Base-by-base conservation (phyloP, 225 moss, liverwort and hornwort genomes). In the Physcomitrellopsis africana region DNA sequence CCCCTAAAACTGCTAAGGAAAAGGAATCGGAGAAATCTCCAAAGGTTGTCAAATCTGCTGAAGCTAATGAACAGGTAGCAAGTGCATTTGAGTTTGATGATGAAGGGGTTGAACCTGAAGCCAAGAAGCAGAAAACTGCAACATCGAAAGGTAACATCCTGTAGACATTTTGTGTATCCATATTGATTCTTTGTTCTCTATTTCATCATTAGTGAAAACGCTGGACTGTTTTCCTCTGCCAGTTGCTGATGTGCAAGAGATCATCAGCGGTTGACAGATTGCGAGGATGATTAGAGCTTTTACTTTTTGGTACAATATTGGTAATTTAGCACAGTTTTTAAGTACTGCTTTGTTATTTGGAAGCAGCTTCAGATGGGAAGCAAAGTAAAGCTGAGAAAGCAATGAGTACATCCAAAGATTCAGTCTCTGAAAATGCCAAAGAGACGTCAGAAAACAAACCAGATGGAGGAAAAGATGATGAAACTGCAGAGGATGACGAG, bases 371-470 rank as follows among this genome's bases (percentile, higher is more conserved):
- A 74, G 81, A 54, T 76, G 80, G 79, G 56, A 87, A 77, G 77
- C 87, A 84, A 26, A 67, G 81, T 14, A 87, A 87, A 74, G 71
- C 63, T 11, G 84, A 87, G 70, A 87, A 84, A 66, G 74, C 77
- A 26, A 70, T 54, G 77, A 81, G 83, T 51, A 67, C 82, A 7
- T 79, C 79, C 20, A 84, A 87, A 47, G 87, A 84, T 32, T 70
- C 75, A 8, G 67, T 53, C 9, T 68, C 42, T 15, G 87, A 82
- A 77, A 82, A 60, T 72, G 79, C 68, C 71, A 82, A 84, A 56
- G 87, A 80, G 54, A 15, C 62, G 24, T 60, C 77, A 4, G 80
- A 70, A 77, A 81, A 64, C 63, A 73, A 67, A 49, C 64, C 66
- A 20, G 77, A 81, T 17, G 84, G 74, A 48, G 82, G 10, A 43